phyloP scores from a whole-genome alignment of 1,284 basidiomycete species.

The Calocybe gambosa region DNA sequence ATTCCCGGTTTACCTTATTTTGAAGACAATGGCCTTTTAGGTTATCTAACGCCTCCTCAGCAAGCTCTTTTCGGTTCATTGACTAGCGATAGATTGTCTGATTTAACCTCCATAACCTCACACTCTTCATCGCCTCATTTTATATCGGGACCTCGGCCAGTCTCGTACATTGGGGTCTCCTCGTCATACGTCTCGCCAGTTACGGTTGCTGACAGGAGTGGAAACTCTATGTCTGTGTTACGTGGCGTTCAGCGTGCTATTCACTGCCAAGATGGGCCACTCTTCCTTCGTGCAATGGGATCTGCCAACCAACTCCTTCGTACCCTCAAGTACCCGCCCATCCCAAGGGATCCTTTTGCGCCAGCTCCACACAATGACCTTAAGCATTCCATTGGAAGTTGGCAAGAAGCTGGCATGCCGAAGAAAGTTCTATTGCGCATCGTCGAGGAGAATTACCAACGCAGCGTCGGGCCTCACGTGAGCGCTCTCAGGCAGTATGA shows the following conservation, averaged over 20 bases:
- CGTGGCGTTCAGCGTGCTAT: conserved; percentile 60
- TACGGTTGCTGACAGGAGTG: conserved; percentile 18
- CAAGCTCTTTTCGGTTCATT: conserved; percentile 59
- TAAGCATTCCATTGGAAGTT: conserved; percentile 38
- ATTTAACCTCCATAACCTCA: conserved; percentile 34
- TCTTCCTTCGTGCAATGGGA: conserved; percentile 57
- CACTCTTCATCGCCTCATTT: conserved; percentile 31
- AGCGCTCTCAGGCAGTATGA: conserved; percentile 59
- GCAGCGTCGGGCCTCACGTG: conserved; percentile 67
- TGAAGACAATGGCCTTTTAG: conserved; percentile 28
- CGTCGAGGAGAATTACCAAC: conserved; percentile 75
- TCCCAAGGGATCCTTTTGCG: conserved; percentile 42
- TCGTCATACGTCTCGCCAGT: conserved; percentile 30
- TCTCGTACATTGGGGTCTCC: conserved; percentile 17
- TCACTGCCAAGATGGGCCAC: conserved; percentile 55
- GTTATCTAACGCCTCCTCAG: conserved; percentile 60
- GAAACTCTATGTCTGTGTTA: conserved; percentile 40
- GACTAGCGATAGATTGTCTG: conserved; percentile 42
- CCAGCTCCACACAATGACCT: conserved; percentile 42
- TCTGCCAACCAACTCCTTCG: conserved; percentile 54
- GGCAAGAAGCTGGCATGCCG: conserved; percentile 48
- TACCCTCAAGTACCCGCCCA: conserved; percentile 54
- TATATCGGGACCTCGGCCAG: conserved; percentile 25
- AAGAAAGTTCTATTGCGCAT: conserved; percentile 58
- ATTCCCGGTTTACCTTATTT: neutral